These are phyloP conservation scores for Sporobolomyces pararoseus DNA, from an alignment of 768 basidiomycete species.

Conservation along the genomic window DNA sequence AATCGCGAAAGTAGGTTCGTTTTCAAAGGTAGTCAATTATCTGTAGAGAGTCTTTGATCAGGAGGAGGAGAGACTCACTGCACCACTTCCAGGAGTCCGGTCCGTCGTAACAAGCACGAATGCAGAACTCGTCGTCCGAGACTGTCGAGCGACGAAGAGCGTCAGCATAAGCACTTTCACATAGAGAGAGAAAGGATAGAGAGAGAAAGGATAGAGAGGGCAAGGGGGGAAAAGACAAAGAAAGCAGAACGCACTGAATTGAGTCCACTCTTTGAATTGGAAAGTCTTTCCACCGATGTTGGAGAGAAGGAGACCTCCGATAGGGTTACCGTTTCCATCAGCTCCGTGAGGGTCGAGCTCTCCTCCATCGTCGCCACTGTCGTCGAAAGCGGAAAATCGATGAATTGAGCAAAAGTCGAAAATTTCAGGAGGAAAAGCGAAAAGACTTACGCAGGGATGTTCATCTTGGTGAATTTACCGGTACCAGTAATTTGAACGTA, in stretches of 20 bases:
- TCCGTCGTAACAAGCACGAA: slow-evolving; percentile 44
- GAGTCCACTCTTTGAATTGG: slow-evolving; percentile 68
- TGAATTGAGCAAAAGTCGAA: no score
- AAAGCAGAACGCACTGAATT: slow-evolving; percentile 23
- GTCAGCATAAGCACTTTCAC: no score
- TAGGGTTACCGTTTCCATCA: slow-evolving; percentile 43
- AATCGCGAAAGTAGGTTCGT: no score
- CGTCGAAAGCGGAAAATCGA: no score
- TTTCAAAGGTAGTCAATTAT: no score
- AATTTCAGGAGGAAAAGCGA: no score
- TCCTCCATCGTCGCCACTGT: slow-evolving; percentile 58
- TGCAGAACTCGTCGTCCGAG: slow-evolving; percentile 50
- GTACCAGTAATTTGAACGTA: no score
- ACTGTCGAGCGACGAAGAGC: no score
- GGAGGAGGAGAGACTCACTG: slow-evolving; percentile 24
- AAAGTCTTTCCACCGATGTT: slow-evolving; percentile 47
- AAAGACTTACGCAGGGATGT: slow-evolving; percentile 54
- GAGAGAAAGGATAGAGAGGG: slow-evolving; percentile 36
- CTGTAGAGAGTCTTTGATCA: neutral
- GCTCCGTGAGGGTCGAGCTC: slow-evolving; percentile 56
- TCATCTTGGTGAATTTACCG: slow-evolving; percentile 62
- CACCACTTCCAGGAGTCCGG: slow-evolving; percentile 58
- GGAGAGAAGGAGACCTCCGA: slow-evolving; percentile 71
- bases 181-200: no score
- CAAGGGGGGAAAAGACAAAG: slow-evolving; percentile 45